These are phyloP conservation scores for Cyathus striatus DNA, from an alignment of 768 basidiomycete genomes.

Conservation along the genomic window DNA sequence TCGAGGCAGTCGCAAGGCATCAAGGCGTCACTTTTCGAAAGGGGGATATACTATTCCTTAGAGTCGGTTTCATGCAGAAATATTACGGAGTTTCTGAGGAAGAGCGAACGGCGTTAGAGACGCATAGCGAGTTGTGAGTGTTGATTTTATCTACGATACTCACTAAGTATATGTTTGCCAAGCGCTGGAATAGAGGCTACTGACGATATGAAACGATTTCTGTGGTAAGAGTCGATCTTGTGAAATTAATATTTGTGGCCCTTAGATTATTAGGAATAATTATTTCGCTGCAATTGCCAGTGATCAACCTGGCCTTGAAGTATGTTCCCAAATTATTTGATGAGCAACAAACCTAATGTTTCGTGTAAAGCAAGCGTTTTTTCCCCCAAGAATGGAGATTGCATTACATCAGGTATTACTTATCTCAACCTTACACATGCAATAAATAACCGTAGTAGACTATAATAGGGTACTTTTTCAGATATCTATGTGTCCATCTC, in stretches of 20 bases:
- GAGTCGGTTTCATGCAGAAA: slow-evolving; percentile 60
- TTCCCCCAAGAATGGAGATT: background rate
- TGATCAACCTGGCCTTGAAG: slow-evolving; percentile 65
- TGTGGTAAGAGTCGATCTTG: slow-evolving; percentile 56
- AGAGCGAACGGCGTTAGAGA: slow-evolving; percentile 28
- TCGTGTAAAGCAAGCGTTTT: background rate
- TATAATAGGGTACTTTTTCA: slow-evolving; percentile 55
- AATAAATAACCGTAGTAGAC: no score
- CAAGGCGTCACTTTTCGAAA: slow-evolving; percentile 54
- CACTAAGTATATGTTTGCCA: slow-evolving; percentile 1
- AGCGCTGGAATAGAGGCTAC: slow-evolving; percentile 67
- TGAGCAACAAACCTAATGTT: no score
- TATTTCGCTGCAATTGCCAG: slow-evolving; percentile 69
- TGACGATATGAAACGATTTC: slow-evolving; percentile 66
- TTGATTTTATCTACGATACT: background rate
- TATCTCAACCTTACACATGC: no score
- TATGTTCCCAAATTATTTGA: slow-evolving; percentile 14
- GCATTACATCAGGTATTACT: background rate
- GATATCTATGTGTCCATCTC: no score
- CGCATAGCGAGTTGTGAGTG: background rate
- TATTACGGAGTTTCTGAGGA: slow-evolving; percentile 37
- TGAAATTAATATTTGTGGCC: background rate
- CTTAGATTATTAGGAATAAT: slow-evolving; percentile 44
- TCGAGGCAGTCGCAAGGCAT: slow-evolving; percentile 52
- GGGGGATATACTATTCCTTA: slow-evolving; percentile 57